Evolutionary conservation across 164 flowering plant species (phyloP), one percentile per base, ranked within the genome.

Genomic region (Aristolochia fimbriata): DNA sequence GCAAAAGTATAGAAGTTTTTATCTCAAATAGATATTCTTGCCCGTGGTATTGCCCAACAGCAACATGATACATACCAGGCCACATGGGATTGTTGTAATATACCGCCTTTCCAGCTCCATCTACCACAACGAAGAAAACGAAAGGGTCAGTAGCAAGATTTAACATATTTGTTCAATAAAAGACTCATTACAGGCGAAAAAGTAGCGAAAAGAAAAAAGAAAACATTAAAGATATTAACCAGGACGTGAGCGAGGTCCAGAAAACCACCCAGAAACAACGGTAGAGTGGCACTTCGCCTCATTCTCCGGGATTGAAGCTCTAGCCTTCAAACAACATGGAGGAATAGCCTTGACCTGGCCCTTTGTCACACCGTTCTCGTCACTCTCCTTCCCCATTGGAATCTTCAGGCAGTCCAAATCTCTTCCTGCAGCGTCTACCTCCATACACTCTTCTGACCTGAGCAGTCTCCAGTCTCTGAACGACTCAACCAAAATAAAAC

Each of bases 231-330:
- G 71, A 73, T 68, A 61, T 62, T 68, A 57, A 87, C 92, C 93
- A 67, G 79, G 55, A 67, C 57, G 55, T 46, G 80, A 72, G 48
- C 58, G 77, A 70, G 69, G 56, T 77, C 80, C 85, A 30, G 99
- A 83, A 74, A 93, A 93, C 99, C 99, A 93, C 73, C 99, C 99
- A 66, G 99, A 88, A 70, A 93, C 95, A 69, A 90, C 96, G 12
- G 94, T 88, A 2, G 94, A 75, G 59, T 89, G 96, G 72, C 94
- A 89, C 64, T 77, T 81, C 25, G 87, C 87, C 52, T 87, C 93
- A 41, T 51, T 66, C 73, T 85, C 96, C 41, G 91, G 86, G 20
- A 58, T 70, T 2, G 88, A 80, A 71, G 93, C 82, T 74, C 43
- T 74, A 19, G 97, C 99, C 70, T 93, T 88, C 71, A 86, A 62